Conservation (phyloP, 345 rosid genomes). For the Gossypium turneri region DNA sequence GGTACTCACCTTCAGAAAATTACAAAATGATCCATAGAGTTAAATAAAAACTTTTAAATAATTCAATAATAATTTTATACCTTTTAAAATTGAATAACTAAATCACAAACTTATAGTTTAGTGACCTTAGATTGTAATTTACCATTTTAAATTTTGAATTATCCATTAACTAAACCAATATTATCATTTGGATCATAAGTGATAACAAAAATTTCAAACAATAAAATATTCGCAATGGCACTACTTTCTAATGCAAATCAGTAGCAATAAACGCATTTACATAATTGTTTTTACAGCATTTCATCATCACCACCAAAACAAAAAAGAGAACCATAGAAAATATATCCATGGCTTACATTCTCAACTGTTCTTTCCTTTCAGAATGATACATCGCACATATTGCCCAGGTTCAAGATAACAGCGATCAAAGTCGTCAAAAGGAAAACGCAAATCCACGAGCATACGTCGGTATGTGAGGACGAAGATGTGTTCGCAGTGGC, state of each 20-base stretch:
- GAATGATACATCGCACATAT: not conserved
- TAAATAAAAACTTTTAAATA: too few relatives aligned
- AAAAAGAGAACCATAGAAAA: not conserved
- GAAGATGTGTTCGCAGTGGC: constrained; percentile 33
- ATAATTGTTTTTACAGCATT: not conserved
- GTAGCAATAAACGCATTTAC: not conserved
- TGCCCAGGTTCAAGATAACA: not conserved
- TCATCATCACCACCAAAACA: not conserved
- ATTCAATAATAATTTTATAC: too few relatives aligned
- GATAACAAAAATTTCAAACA: too few relatives aligned
- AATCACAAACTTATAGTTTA: too few relatives aligned
- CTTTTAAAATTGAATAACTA: too few relatives aligned
- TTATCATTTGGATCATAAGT: too few relatives aligned
- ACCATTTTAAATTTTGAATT: too few relatives aligned
- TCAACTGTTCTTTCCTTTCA: not conserved
- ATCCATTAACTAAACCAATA: too few relatives aligned
- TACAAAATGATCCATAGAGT: too few relatives aligned
- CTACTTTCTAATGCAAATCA: not conserved
- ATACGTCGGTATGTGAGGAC: constrained; percentile 10
- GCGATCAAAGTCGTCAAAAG: not conserved
- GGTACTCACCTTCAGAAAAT: too few relatives aligned
- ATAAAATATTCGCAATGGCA: not conserved
- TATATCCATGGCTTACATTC: not conserved
- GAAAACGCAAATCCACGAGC: not conserved
- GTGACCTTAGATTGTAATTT: too few relatives aligned